These are phyloP conservation scores for Corynascus novoguineensis DNA, from an alignment of 495 filamentous ascomycete genomes.

Conservation along the genomic window DNA sequence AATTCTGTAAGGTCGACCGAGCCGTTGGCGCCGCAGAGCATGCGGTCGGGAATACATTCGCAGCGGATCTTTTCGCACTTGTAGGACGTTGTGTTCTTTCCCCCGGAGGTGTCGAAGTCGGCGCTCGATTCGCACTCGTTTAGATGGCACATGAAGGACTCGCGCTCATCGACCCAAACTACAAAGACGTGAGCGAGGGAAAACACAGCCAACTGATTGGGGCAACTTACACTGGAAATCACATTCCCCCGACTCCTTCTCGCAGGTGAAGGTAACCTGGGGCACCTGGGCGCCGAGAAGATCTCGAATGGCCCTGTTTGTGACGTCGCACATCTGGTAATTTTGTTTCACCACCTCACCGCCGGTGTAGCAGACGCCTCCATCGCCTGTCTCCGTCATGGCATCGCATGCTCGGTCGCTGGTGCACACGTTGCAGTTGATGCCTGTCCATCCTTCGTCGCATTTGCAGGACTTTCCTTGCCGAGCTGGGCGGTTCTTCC, in stretches of 20 bases:
- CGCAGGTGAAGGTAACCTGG: slow-evolving; percentile 89
- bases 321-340: slow-evolving; percentile 96
- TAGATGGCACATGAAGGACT: slow-evolving; percentile 94
- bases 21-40: slow-evolving; percentile 86
- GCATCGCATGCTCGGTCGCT: slow-evolving; percentile 75
- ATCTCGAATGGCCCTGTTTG: slow-evolving; percentile 83
- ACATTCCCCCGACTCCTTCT: slow-evolving; percentile 65
- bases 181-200: slow-evolving; percentile 34
- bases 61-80: slow-evolving; percentile 78
- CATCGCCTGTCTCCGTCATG: slow-evolving; percentile 71
- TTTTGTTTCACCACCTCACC: slow-evolving; percentile 89
- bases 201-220: neutral
- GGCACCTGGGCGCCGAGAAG: slow-evolving; percentile 77
- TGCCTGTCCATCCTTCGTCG: slow-evolving; percentile 92
- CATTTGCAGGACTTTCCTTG: slow-evolving; percentile 69
- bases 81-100: slow-evolving; percentile 74
- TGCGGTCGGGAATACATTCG: slow-evolving; percentile 81
- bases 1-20: slow-evolving; percentile 92
- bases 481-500: slow-evolving; percentile 65
- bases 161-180: slow-evolving; percentile 90
- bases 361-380: slow-evolving; percentile 85
- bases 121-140: slow-evolving; percentile 70
- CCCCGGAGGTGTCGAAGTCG: slow-evolving; percentile 53
- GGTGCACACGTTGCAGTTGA: slow-evolving; percentile 97
- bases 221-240: slow-evolving; percentile 79